Base-by-base conservation (phyloP, 345 rosid species). In the Boechera stricta region DNA sequence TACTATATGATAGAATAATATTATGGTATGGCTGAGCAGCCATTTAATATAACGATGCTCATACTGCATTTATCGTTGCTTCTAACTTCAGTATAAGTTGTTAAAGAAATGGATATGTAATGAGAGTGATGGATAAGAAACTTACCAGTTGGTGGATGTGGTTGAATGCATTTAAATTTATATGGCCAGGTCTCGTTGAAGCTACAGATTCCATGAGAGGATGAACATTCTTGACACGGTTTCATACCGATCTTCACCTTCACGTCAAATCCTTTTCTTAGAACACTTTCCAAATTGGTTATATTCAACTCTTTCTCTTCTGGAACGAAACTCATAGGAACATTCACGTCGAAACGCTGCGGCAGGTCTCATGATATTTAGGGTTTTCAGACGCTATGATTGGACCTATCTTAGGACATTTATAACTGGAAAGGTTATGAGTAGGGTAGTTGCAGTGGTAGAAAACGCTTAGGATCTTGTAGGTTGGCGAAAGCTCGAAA, bases 221-320 rank as follows among this genome's bases (percentile, higher is more conserved):
- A 45, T 15, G 21, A 45, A 45, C 51, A 45, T 15, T n/a, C 4
- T 6, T n/a, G 21, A 16, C 86, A 82, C 1, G 1, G 6, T 29
- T 1, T 1, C 0, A 9, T 7, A 13, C 68, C 31, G 24, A 70
- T n/a, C 59, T 48, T 79, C 82, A 82, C 36, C 35, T 35, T 52
- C 48, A 81, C 79, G 62, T 81, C 74, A 32, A 86, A 80, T 6
- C 82, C 87, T 44, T 18, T 1, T 7, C 10, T 11, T 21, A 76
- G 1, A 21, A 16, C 58, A 52, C 10, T 10, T 74, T 62, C 66
- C 39, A 64, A 10, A 2, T 0, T 2, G 1, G 15, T 7, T 2
- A 16, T 0, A 18, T n/a, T 13, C 5, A 15, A 1, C 0, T 5
- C 10, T 6, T 1, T 6, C 28, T 38, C 3, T 3, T 41, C 1